phyloP scores from a whole-genome alignment of 139 green algal genomes.

The Pseudopediastrum boryanum region DNA sequence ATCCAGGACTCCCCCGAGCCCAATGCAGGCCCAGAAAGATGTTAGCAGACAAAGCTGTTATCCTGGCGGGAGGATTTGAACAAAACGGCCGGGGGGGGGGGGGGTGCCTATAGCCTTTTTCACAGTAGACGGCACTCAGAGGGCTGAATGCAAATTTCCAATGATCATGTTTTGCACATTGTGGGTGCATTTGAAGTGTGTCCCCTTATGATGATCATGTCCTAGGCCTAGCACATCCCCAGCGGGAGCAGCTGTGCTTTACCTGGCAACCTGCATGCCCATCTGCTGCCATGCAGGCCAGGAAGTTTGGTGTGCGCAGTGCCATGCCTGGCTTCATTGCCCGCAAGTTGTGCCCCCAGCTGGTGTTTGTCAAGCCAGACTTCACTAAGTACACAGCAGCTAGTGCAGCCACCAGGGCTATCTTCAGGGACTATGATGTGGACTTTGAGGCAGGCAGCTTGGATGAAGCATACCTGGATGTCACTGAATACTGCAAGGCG shows the following conservation, averaged over 20 bases:
- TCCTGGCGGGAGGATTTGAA: too few species aligned
- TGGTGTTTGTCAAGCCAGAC: slow-evolving; percentile 69
- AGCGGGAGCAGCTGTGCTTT: neutral
- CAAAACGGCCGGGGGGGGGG: too few species aligned
- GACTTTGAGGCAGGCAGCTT: slow-evolving; percentile 73
- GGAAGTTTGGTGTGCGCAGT: slow-evolving; percentile 82
- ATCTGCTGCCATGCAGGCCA: slow-evolving; percentile 36
- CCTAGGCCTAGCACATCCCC: too few species aligned
- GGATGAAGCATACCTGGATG: slow-evolving; percentile 87
- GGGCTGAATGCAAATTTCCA: too few species aligned
- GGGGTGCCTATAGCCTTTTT: too few species aligned
- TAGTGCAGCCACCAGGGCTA: slow-evolving; percentile 47
- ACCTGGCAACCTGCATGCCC: neutral
- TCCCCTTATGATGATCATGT: too few species aligned
- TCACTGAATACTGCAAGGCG: slow-evolving; percentile 73
- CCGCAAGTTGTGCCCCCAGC: slow-evolving; percentile 76
- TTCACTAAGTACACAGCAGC: slow-evolving; percentile 59
- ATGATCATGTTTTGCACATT: too few species aligned
- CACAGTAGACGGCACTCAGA: too few species aligned
- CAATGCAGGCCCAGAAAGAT: too few species aligned
- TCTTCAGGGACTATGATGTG: slow-evolving; percentile 80
- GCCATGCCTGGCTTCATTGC: slow-evolving; percentile 95
- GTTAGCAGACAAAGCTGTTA: too few species aligned
- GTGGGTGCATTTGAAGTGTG: too few species aligned
- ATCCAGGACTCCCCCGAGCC: too few species aligned